Percentiles rank a stretch among this genome's conserved stretches.
Evolutionary conservation across 1,284 basidiomycete genomes (phyloP).

Genomic region (Cryptococcus amylolentus): DNA sequence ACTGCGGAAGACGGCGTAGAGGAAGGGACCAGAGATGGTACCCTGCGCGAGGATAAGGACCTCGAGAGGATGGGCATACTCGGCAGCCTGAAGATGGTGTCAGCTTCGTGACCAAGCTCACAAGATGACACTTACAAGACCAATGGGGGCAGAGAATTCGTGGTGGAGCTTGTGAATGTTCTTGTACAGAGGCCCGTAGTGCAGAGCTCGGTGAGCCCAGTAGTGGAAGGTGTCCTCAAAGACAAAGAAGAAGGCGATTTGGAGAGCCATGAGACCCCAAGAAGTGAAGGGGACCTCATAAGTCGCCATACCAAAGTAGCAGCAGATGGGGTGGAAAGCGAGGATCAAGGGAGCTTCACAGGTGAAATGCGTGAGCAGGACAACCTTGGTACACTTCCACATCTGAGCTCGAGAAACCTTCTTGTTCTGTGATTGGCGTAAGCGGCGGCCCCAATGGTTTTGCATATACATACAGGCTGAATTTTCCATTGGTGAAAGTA

Average conservation of each 20-base stretch:
- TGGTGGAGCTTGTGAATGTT: conserved; percentile 98
- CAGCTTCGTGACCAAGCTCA: not conserved
- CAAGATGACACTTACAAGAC: conserved; percentile 55
- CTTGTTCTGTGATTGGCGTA: conserved; percentile 55
- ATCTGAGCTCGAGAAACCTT: conserved; percentile 76
- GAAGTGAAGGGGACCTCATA: conserved; percentile 83
- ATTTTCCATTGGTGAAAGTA: conserved; percentile 95
- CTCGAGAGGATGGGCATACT: conserved; percentile 94
- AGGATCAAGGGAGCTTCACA: conserved; percentile 94
- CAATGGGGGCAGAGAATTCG: conserved; percentile 95
- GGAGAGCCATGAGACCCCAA: conserved; percentile 65
- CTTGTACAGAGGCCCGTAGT: conserved; percentile 89
- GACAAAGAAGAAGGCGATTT: conserved; percentile 87
- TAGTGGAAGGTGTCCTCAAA: conserved; percentile 91
- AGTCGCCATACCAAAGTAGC: conserved; percentile 83
- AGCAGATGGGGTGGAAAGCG: conserved; percentile 93
- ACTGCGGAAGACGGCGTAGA: conserved; percentile 62
- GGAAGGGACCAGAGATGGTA: conserved; percentile 79
- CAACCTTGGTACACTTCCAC: conserved; percentile 94
- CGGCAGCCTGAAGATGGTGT: conserved; percentile 62
- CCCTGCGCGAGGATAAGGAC: conserved; percentile 83
- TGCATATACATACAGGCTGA: conserved; percentile 58
- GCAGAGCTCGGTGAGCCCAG: conserved; percentile 79
- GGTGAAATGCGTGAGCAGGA: conserved; percentile 93
- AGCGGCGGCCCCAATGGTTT: not conserved